A percentile compares a stretch with the other conserved stretches of the same genome.
phyloP scores from a whole-genome alignment of 805 yeast species.

The Candida boidinii region DNA sequence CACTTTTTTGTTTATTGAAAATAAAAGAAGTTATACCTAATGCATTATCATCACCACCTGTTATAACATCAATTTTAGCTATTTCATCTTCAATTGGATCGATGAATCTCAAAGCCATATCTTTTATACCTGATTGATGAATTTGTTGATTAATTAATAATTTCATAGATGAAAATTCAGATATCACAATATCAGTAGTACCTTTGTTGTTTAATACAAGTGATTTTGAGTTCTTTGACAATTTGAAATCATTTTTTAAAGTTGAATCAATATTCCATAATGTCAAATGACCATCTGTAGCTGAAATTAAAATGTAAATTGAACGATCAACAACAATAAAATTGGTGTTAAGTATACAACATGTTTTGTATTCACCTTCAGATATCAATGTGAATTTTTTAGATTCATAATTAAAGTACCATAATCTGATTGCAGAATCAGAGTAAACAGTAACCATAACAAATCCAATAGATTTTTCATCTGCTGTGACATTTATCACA shows the following conservation, averaged over 20 bases:
- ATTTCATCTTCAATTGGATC: not conserved
- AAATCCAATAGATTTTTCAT: slow-evolving; percentile 30
- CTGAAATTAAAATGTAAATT: slow-evolving; percentile 41
- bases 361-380: slow-evolving; percentile 51
- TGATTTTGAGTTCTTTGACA: slow-evolving; percentile 2
- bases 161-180: slow-evolving; percentile 14
- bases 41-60: slow-evolving; percentile 95
- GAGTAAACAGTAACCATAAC: slow-evolving; percentile 71
- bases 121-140: slow-evolving; percentile 83
- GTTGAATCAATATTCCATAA: slow-evolving; percentile 36
- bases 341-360: slow-evolving; percentile 65
- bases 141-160: slow-evolving; percentile 37
- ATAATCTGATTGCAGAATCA: slow-evolving; percentile 66
- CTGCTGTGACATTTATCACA: slow-evolving; percentile 26
- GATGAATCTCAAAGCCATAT: slow-evolving; percentile 28
- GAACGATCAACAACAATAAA: slow-evolving; percentile 26
- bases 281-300: slow-evolving; percentile 78
- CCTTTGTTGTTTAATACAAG: slow-evolving; percentile 1
- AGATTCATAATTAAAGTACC: slow-evolving; percentile 37
- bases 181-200: not conserved
- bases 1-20: slow-evolving; percentile 14
- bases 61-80: slow-evolving; percentile 29
- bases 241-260: not conserved
- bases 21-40: slow-evolving; percentile 34
- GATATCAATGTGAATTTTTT: slow-evolving; percentile 35